Conservation (phyloP, 2,329 filamentous ascomycete genomes). For the Fusarium liriodendri region DNA sequence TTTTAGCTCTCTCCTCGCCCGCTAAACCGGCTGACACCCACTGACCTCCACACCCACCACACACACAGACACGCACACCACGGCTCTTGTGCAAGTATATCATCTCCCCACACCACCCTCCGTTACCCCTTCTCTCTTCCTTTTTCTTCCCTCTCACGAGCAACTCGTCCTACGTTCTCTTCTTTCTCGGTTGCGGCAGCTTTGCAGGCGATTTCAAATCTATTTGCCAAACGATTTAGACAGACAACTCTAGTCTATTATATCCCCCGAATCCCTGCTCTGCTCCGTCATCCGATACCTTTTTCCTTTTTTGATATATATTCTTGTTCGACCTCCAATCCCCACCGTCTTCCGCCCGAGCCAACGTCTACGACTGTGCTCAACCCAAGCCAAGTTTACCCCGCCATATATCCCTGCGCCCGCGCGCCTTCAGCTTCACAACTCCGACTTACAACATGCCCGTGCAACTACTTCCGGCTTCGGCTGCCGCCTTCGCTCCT, state of each 20-base stretch:
- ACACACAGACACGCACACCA: background rate
- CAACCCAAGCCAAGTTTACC: background rate
- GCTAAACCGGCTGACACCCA: constrained; percentile 9
- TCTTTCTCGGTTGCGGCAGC: constrained; percentile 66
- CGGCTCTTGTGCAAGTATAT: constrained; percentile 34
- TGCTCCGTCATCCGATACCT: constrained; percentile 63
- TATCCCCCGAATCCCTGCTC: constrained; percentile 44
- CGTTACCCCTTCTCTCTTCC: constrained; percentile 57
- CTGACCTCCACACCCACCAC: constrained; percentile 12
- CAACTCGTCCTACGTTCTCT: constrained; percentile 68
- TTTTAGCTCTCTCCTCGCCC: constrained; percentile 23
- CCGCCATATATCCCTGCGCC: constrained; percentile 22
- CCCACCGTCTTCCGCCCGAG: constrained; percentile 21
- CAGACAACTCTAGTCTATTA: constrained; percentile 13
- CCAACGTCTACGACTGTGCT: constrained; percentile 16
- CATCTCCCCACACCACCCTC: constrained; percentile 56
- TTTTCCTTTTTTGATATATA: constrained; percentile 58
- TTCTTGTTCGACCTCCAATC: constrained; percentile 46
- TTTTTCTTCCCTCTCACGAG: constrained; percentile 61
- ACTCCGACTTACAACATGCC: constrained; percentile 71
- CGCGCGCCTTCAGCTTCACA: constrained; percentile 34
- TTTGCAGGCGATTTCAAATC: constrained; percentile 66
- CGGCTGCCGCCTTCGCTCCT: constrained; percentile 95
- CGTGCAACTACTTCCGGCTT: constrained; percentile 91
- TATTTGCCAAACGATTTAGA: constrained; percentile 15